Percentiles rank a stretch among this genome's conserved stretches.
phyloP scores from a whole-genome alignment of 2,329 filamentous ascomycete species.

The Camillea tinctor region DNA sequence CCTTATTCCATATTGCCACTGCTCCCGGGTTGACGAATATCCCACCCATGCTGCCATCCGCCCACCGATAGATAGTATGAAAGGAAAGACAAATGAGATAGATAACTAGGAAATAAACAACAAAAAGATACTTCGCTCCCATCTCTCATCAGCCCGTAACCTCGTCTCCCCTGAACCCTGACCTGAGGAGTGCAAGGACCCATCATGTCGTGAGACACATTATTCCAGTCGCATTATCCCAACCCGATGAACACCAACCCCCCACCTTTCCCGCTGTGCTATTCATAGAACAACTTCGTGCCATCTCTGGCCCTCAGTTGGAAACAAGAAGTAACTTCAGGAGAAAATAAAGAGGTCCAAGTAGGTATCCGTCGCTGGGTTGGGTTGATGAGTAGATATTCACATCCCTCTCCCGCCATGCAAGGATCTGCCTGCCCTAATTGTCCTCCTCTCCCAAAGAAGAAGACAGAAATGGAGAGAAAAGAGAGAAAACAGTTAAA shows the following conservation, averaged over 20 bases:
- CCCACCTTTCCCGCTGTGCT: slow-evolving; percentile 15
- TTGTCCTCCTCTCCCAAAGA: slow-evolving; percentile 18
- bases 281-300: slow-evolving; percentile 17
- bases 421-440: slow-evolving; percentile 18
- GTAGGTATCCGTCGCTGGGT: slow-evolving; percentile 15
- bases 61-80: no score
- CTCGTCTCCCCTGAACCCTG: background rate
- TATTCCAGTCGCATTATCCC: background rate
- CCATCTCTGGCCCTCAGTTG: slow-evolving; percentile 17
- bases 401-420: slow-evolving; percentile 17
- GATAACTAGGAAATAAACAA: background rate
- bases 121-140: background rate
- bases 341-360: slow-evolving; percentile 9
- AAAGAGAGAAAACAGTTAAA: slow-evolving; percentile 6
- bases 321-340: slow-evolving; percentile 16
- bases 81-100: background rate
- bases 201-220: background rate
- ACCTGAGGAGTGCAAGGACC: background rate
- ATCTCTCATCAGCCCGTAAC: background rate
- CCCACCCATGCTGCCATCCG: background rate
- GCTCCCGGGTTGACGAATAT: background rate
- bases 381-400: slow-evolving; percentile 10
- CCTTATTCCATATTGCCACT: background rate
- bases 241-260: slow-evolving; percentile 13
- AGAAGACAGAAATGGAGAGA: slow-evolving; percentile 19